Evolutionary conservation across 2,329 filamentous ascomycete genomes (phyloP), one percentile per base, ranked within the genome.

Genomic region (Fusarium sp.): DNA sequence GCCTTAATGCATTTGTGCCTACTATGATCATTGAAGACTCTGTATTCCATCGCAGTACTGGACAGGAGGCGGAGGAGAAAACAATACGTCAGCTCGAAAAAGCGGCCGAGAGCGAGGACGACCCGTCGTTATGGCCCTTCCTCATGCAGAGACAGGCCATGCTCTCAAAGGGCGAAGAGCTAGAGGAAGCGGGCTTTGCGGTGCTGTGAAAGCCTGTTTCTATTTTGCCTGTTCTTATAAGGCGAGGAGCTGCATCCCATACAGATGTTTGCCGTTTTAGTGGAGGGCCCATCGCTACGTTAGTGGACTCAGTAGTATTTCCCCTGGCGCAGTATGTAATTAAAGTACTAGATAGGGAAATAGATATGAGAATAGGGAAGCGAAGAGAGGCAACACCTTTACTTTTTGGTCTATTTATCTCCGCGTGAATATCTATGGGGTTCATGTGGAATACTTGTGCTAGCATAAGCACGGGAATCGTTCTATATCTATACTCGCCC

Each of bases 91-190:
- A n/a, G n/a, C n/a, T n/a, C n/a, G n/a, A n/a, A n/a, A n/a, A n/a
- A 76, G 74, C n/a, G n/a, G 34, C 13, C 11, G 36, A 38, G n/a
- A 38, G 36, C 13, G 75, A 82, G 61, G 82, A 85, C 63, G 86
- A 86, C 57, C 85, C 85, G 18, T 75, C 88, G 2, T 88, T 88
- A 67, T 88, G 86, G 86, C 85, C 86, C 2, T 88, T 88, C 65
- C 85, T 86, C 0, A 84, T 87, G 83, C 86, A 88, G 65, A 86
- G 86, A 0, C 79, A 85, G 28, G 85, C 86, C 3, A 84, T 87
- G 59, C 65, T 88, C 33, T 81, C 84, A 0, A 79, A 74, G 0
- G 84, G 84, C 2, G 73, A 79, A 34, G 78, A 82, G 51, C 70
- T 88, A 53, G 78, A 83, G 68, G 80, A 85, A 33, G 84, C 85